Conservation (phyloP, 2,329 filamentous ascomycete species). For the Aspergillus udagawae region DNA sequence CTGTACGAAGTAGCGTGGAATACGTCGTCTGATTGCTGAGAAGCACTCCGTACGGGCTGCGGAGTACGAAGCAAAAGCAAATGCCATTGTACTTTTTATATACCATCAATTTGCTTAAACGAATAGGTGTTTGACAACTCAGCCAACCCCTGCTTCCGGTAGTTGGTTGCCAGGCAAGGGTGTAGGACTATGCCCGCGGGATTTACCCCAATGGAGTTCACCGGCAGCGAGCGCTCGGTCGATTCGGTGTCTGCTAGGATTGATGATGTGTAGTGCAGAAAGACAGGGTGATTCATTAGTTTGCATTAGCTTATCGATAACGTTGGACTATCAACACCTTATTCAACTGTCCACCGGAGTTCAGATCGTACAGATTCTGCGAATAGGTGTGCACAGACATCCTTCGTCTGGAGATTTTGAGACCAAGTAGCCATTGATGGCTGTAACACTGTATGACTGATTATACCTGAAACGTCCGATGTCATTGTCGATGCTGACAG, state of each 20-base stretch:
- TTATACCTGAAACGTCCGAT: background rate
- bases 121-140: background rate
- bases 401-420: background rate
- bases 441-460: background rate
- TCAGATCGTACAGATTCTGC: background rate
- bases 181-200: background rate
- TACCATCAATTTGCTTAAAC: background rate
- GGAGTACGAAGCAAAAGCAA: background rate
- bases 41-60: background rate
- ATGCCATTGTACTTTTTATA: background rate
- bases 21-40: background rate
- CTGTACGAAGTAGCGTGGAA: background rate
- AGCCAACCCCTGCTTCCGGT: background rate
- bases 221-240: background rate
- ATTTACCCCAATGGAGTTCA: background rate
- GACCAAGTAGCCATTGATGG: background rate
- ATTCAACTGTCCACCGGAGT: background rate
- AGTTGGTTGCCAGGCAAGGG: background rate
- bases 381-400: background rate
- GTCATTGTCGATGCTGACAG: background rate
- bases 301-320: background rate
- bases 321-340: background rate
- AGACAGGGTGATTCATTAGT: background rate
- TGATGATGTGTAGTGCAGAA: background rate
- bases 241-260: background rate